Base-by-base conservation (phyloP, 2,329 filamentous ascomycete species). In the Sporothrix variecibatus region DNA sequence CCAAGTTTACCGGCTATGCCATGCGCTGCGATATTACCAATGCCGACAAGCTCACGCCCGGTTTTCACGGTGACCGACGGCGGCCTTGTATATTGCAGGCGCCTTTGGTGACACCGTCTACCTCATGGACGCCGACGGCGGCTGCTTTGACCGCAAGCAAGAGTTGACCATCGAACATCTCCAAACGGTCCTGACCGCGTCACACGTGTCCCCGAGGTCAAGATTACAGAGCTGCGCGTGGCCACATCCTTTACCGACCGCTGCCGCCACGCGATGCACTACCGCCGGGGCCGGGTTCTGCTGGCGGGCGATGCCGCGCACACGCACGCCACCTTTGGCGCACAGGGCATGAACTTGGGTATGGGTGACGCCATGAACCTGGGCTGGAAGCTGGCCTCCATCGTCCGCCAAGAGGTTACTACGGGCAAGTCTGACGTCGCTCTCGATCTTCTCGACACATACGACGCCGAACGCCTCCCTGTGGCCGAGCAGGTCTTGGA, bases 321-420 rank as follows among this genome's bases (percentile, higher is more conserved):
- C 74, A 85, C 85, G 3, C 86, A 87, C 75, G 84, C 81, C 46
- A 83, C 84, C 2, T 82, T 84, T 3, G 86, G 85, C 2, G 86
- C 83, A 0, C 86, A 87, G 77, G 86, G 86, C 1, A 83, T 87
- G 82, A 87, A 87, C 74, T 85, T 85, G 0, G 86, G 86, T 0
- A 82, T 87, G 26, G 84, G 84, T 68, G 86, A 87, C 76, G 83
- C 85, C 1, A 82, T 86, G 49, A 87, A 87, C 53, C 78, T 87
- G 4, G 83, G 83, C n/a, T 87, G 86, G 85, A 87, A 87, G 75
- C 79, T 87, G 2, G 82, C 83, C 0, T 80, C 83, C 0, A 82
- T 84, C 0, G 75, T 86, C 3, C 75, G 78, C 28, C 68, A 72
- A 70, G 75, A 75, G 69, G 74, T 23, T 0, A 38, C 51, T 6